Evolutionary conservation across 768 basidiomycete genomes (phyloP).

Genomic region (Termitomyces sp.): DNA sequence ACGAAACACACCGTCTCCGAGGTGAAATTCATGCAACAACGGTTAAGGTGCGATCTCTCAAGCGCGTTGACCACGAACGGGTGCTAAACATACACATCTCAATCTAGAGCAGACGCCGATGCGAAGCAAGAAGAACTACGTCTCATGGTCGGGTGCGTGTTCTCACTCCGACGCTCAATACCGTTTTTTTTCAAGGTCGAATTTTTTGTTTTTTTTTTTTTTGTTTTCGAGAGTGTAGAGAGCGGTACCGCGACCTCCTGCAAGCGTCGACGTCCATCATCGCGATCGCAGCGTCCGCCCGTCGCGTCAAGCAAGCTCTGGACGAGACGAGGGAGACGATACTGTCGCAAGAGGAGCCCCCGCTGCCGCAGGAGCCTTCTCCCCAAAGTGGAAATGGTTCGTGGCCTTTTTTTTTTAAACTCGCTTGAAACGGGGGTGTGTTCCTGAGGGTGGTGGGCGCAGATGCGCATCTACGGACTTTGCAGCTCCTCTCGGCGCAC

Average conservation of each 20-base stretch:
- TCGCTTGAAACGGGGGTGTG: constrained; percentile 1
- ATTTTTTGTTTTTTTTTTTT: too few species aligned
- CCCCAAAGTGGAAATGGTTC: constrained; percentile 36
- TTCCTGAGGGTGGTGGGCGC: not conserved
- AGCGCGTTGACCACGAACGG: too few species aligned
- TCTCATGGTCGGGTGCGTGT: constrained; percentile 92
- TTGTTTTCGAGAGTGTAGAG: too few species aligned
- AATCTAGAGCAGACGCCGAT: constrained; percentile 81
- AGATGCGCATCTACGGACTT: constrained; percentile 64
- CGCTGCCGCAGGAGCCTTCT: constrained; percentile 35
- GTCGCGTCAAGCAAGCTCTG: constrained; percentile 56
- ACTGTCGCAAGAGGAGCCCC: constrained; percentile 38
- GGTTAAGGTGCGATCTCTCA: too few species aligned
- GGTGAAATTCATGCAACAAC: constrained; percentile 61
- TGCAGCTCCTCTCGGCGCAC: constrained; percentile 81
- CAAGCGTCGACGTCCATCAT: constrained; percentile 86
- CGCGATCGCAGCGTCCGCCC: constrained; percentile 64
- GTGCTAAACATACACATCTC: too few species aligned
- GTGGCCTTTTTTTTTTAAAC: constrained; percentile 12
- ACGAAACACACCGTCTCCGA: constrained; percentile 65
- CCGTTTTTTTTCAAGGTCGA: constrained; percentile 28
- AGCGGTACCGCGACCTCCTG: constrained; percentile 83
- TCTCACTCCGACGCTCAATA: too few species aligned
- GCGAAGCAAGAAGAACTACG: constrained; percentile 85
- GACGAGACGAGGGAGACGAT: constrained; percentile 57